Conservation (phyloP, 1,284 basidiomycete species). For the Rhodotorula sp. region DNA sequence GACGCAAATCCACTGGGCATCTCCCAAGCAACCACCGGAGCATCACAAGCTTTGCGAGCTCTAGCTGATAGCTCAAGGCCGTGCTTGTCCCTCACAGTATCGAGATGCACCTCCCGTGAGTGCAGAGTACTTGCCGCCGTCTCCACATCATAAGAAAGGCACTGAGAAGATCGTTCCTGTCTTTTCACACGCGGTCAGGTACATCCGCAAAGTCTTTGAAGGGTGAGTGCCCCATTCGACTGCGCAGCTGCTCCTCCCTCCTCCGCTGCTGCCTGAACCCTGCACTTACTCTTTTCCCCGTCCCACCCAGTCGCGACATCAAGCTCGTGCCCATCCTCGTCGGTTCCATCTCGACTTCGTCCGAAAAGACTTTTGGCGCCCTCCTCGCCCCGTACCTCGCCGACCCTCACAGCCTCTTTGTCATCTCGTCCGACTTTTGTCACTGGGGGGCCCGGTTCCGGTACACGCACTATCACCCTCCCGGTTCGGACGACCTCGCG, state of each 20-base stretch:
- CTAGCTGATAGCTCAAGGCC: too few species aligned
- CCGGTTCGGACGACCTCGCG: background rate
- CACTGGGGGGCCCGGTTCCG: constrained; percentile 69
- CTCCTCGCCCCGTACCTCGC: constrained; percentile 76
- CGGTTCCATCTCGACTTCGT: constrained; percentile 67
- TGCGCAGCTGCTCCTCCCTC: background rate
- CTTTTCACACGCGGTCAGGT: constrained; percentile 47
- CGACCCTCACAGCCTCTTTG: constrained; percentile 74
- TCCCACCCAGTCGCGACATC: constrained; percentile 60
- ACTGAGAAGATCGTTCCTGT: too few species aligned
- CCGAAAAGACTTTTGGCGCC: constrained; percentile 64
- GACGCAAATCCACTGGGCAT: background rate
- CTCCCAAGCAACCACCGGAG: background rate
- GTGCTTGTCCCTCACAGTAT: constrained; percentile 58
- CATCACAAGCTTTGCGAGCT: background rate
- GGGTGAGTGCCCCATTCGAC: constrained; percentile 55
- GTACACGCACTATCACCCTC: constrained; percentile 26
- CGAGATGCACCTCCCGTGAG: constrained; percentile 64
- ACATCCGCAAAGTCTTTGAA: constrained; percentile 81
- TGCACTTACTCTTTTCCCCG: too few species aligned
- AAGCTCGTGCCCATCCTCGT: constrained; percentile 87
- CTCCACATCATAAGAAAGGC: constrained; percentile 46
- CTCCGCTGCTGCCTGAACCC: too few species aligned
- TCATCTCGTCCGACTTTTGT: constrained; percentile 95
- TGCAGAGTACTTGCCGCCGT: too few species aligned